Conservation (phyloP, 768 basidiomycete species). For the Scleroderma citrinum region DNA sequence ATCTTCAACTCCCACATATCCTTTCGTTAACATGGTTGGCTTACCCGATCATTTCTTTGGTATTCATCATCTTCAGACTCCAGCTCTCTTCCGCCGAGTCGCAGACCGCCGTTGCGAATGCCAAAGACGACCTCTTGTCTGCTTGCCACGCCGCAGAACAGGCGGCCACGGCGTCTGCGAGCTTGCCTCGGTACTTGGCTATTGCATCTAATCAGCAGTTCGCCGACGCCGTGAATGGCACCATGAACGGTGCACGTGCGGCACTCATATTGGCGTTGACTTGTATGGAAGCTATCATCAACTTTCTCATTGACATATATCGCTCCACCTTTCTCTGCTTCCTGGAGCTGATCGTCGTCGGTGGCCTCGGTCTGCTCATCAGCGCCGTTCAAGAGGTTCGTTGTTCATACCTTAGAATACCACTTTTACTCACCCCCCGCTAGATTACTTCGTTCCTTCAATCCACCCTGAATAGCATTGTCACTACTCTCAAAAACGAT, state of each 20-base stretch:
- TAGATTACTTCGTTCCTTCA: conserved; percentile 72
- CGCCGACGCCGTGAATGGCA: conserved; percentile 70
- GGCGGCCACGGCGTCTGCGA: conserved; percentile 76
- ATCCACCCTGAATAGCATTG: conserved; percentile 49
- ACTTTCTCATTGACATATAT: conserved; percentile 89
- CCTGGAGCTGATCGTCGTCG: conserved; percentile 81
- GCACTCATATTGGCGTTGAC: conserved; percentile 72
- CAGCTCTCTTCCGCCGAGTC: conserved; percentile 67
- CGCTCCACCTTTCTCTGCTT: conserved; percentile 93
- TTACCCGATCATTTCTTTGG: conserved; percentile 82
- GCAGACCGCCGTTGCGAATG: conserved; percentile 57
- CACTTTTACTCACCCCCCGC: conserved; percentile 6
- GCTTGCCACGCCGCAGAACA: conserved; percentile 83
- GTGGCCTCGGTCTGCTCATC: conserved; percentile 74
- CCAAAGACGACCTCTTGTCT: conserved; percentile 71
- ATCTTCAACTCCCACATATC: conserved; percentile 76
- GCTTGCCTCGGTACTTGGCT: conserved; percentile 86
- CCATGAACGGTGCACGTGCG: conserved; percentile 69
- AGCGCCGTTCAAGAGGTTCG: conserved; percentile 77
- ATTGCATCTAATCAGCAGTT: conserved; percentile 78
- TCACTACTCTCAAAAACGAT: conserved; percentile 69
- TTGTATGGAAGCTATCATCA: conserved; percentile 81
- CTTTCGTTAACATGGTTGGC: conserved; percentile 89
- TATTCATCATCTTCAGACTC: conserved; percentile 83
- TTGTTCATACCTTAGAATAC: conserved; percentile 1